Evolutionary conservation across 148 eudicot genomes (phyloP), one percentile per base, ranked within the genome.

Genomic region (Camellia lanceoleosa): DNA sequence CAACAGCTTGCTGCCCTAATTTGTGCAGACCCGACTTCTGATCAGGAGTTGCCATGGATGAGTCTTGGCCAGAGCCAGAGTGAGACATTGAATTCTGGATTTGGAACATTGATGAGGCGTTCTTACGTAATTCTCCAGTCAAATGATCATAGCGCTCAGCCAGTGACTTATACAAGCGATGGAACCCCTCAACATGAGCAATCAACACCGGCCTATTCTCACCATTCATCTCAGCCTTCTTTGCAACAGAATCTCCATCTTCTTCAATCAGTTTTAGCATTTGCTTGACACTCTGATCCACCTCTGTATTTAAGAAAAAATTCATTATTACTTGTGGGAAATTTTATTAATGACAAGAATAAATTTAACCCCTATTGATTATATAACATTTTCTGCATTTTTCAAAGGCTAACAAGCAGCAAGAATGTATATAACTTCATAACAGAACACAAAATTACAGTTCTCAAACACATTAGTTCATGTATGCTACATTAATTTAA

Each of bases 1-100:
- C 82, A 47, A 86, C 74, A 76, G 52, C 82, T 67, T 78, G 84
- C 44, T 72, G 69, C 42, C 65, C 87, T 73, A 54, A 71, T 63
- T 82, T 83, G 8, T 80, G 83, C 44, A 71, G 19, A 71, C 62
- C 63, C 18, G 76, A 19, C 85, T 87, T 91, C 66, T 78, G 84
- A 72, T 82, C 89, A 23, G 94, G 99, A 75, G 97, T 92, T 16
- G 42, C 84, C 19, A 85, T 62, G 52, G 81, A 70, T 70, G 83
- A 85, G 62, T 74, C 88, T 77, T 86, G 85, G 20, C 66, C 80
- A 75, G 77, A 75, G 52, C 63, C 79, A 59, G 87, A 70, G 19
- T 56, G 84, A 69, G 72, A 71, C 55, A 81, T 62, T 20, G 80
- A 43, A 80, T 80, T 77, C 80, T 88, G 78, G 77, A 78, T 77